Evolutionary conservation across 2,329 filamentous ascomycete genomes (phyloP).

Genomic region (Colletotrichum gloeosporioides): DNA sequence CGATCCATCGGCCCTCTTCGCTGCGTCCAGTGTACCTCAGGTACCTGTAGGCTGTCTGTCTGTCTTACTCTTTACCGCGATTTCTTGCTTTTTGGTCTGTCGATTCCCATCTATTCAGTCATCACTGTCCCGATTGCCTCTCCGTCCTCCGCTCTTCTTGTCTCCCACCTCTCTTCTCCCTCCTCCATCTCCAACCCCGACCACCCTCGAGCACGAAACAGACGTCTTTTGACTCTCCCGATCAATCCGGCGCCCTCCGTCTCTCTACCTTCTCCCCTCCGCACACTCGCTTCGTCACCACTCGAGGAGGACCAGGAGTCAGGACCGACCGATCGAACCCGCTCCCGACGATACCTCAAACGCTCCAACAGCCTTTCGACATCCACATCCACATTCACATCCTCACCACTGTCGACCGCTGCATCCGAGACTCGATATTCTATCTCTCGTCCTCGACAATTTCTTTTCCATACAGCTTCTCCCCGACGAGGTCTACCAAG

Average conservation of each 20-base stretch:
- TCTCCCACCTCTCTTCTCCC: not conserved
- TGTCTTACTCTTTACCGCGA: not conserved
- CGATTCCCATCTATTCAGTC: conserved; percentile 15
- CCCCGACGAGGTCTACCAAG: not conserved
- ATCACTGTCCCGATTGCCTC: not conserved
- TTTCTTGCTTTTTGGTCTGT: conserved; percentile 17
- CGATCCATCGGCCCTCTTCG: conserved; percentile 4
- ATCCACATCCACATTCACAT: not conserved
- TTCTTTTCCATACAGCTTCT: not conserved
- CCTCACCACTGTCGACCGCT: not conserved
- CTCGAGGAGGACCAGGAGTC: not conserved
- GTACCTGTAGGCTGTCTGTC: not conserved
- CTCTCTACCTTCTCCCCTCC: not conserved
- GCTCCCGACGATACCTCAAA: not conserved
- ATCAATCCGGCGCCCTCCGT: not conserved
- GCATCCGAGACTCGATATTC: not conserved
- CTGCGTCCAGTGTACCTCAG: not conserved
- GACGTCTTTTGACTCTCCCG: not conserved
- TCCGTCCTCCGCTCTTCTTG: not conserved
- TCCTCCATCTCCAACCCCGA: not conserved
- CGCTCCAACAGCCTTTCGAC: not conserved
- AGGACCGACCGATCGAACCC: not conserved
- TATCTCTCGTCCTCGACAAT: not conserved
- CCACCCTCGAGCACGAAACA: not conserved
- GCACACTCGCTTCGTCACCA: conserved; percentile 7